Conservation (phyloP, 805 yeast species). For the Pichia exigua region DNA sequence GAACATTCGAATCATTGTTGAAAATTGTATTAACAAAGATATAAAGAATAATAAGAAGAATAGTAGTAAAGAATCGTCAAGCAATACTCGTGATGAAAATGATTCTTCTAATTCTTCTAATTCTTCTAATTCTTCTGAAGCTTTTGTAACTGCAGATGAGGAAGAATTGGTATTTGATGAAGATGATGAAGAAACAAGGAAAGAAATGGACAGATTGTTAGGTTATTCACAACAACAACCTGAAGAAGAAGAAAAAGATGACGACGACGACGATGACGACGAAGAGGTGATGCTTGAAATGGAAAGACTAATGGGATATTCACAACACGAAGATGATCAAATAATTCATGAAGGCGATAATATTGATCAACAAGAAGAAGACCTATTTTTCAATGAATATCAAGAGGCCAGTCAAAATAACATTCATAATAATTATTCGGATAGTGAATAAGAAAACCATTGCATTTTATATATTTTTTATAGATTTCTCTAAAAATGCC, state of each 20-base stretch:
- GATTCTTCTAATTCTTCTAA: not conserved
- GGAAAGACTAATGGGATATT: constrained; percentile 7
- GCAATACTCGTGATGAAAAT: no score
- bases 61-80: not conserved
- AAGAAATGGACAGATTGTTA: not conserved
- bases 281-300: constrained; percentile 6
- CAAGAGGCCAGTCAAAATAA: not conserved
- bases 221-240: constrained; percentile 1
- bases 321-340: constrained; percentile 5
- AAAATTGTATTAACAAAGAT: not conserved
- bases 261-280: constrained; percentile 4
- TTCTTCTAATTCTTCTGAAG: not conserved
- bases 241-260: not conserved
- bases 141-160: not conserved
- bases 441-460: not conserved
- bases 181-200: not conserved
- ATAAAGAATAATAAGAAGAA: not conserved
- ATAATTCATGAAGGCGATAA: not conserved
- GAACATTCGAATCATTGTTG: not conserved
- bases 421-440: not conserved
- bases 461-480: not conserved
- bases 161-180: constrained; percentile 1
- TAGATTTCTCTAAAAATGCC: not conserved
- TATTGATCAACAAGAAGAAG: constrained; percentile 1
- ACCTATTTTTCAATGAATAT: constrained; percentile 3